phyloP scores from a whole-genome alignment of 2,329 filamentous ascomycete species.

The Colletotrichum navitas region DNA sequence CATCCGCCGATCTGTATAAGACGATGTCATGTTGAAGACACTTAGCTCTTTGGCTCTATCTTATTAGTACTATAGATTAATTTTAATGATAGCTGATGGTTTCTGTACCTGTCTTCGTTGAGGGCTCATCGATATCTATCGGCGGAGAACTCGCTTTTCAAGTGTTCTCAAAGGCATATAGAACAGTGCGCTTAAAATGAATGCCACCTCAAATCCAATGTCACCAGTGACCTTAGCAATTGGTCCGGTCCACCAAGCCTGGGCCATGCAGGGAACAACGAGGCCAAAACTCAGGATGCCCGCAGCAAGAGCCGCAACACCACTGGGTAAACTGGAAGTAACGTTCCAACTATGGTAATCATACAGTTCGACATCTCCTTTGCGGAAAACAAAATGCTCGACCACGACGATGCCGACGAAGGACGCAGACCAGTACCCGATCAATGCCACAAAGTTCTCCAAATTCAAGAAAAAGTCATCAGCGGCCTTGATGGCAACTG shows the following conservation, averaged over 20 bases:
- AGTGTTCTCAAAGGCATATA: constrained; percentile 62
- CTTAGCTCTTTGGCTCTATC: too few species aligned
- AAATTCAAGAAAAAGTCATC: constrained; percentile 69
- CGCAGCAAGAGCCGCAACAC: constrained; percentile 61
- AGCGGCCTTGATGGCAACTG: constrained; percentile 67
- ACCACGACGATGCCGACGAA: constrained; percentile 64
- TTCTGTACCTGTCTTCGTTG: too few species aligned
- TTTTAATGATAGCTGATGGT: too few species aligned
- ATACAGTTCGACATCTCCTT: constrained; percentile 58
- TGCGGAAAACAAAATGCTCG: constrained; percentile 64
- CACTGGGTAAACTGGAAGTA: constrained; percentile 58
- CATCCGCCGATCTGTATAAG: too few species aligned
- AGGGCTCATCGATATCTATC: background rate
- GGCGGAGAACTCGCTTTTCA: constrained; percentile 53
- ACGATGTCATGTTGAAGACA: too few species aligned
- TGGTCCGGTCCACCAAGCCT: constrained; percentile 72
- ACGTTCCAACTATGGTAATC: constrained; percentile 63
- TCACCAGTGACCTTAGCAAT: constrained; percentile 72
- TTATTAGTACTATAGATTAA: too few species aligned
- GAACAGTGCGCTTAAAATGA: constrained; percentile 61
- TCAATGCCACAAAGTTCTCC: constrained; percentile 68
- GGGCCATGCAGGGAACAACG: constrained; percentile 70
- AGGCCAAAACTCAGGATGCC: constrained; percentile 62
- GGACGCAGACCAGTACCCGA: constrained; percentile 70
- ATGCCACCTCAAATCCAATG: constrained; percentile 74